Conservation (phyloP, 2,329 filamentous ascomycete species). For the Penicillium expansum region DNA sequence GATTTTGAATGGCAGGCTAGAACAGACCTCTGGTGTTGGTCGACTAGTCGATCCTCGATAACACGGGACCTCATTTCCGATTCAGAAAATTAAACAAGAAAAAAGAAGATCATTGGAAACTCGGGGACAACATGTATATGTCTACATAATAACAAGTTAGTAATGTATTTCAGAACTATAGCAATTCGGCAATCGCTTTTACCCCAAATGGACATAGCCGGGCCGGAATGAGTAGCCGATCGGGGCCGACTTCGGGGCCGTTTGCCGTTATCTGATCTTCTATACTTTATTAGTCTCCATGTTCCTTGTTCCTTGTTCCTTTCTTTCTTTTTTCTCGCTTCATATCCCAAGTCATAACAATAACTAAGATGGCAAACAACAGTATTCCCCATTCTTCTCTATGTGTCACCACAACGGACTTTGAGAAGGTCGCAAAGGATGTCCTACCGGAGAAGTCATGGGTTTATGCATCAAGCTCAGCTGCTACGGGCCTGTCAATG, state of each 20-base stretch:
- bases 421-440: conserved; percentile 16
- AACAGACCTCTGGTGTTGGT: background rate
- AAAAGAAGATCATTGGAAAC: background rate
- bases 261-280: conserved; percentile 5
- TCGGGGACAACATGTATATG: background rate
- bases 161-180: too few relatives aligned
- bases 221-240: background rate
- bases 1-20: background rate
- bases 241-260: conserved; percentile 4
- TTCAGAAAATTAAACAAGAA: background rate
- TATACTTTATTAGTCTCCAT: background rate
- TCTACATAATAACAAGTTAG: background rate
- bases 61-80: background rate
- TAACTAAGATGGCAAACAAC: conserved; percentile 6
- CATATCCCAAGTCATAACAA: background rate
- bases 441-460: conserved; percentile 18
- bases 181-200: conserved; percentile 1
- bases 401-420: conserved; percentile 12
- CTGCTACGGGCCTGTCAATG: conserved; percentile 16
- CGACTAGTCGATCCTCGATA: background rate
- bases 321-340: background rate
- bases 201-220: background rate
- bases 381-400: conserved; percentile 7
- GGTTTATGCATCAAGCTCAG: conserved; percentile 21
- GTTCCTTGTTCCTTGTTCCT: background rate